Evolutionary conservation across 2,329 filamentous ascomycete species (phyloP), one percentile per base, ranked within the genome.

Genomic region (Pyrenochaeta sp.): DNA sequence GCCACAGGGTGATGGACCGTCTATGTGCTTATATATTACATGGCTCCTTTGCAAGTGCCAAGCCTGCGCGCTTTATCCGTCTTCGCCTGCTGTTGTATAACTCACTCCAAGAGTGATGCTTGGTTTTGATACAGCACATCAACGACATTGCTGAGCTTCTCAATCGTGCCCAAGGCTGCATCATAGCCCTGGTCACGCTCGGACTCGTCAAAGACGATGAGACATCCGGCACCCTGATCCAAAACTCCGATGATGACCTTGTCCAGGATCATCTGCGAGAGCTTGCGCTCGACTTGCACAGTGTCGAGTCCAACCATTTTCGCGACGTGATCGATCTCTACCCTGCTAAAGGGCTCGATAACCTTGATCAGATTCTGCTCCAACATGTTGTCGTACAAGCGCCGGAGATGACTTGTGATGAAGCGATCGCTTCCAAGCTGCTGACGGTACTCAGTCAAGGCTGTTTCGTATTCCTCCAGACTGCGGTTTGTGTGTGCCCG

Each of bases 341-440:
- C 95, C 58, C 93, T 87, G 71, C 91, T 96, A 81, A 98, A 99
- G 18, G 95, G 95, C 83, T 99, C 95, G 74, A 99, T 99, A 60
- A 99, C 95, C 83, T 99, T 98, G 85, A 98, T 96, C 36, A 99
- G 85, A 78, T 99, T 99, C 85, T 99, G 95, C 83, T 99, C 95
- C 73, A 99, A 80, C 92, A 99, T 97, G 75, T 93, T 92, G 78
- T 99, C 95, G 81, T 99, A 99, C 45, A 99, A 84, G 45, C 92
- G 90, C 56, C 93, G 91, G 64, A 99, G 88, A 80, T 99, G 95
- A 78, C 95, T 97, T 60, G 94, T 92, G 78, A 99, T 96, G 81
- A 99, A 99, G 56, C 91, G 86, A 74, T 99, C 95, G 76, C 90
- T 90, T 66, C 93, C 94, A 11, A 99, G 88, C 81, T 98, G 93